Base-by-base conservation (phyloP, 1,284 basidiomycete genomes). In the Apiotrichum veenhuisii region DNA sequence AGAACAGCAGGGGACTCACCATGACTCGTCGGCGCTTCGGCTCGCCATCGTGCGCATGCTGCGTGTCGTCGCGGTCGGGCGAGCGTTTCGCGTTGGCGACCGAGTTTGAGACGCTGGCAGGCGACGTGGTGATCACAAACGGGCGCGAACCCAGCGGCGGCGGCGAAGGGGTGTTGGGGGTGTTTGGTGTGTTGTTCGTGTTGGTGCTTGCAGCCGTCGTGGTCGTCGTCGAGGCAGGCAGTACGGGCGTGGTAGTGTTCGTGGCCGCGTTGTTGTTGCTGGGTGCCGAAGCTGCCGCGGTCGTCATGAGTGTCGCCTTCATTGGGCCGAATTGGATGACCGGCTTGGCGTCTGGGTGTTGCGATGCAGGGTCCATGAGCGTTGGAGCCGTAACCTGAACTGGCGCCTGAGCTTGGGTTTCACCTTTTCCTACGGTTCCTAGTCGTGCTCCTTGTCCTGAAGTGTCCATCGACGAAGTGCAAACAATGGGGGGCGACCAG, bases 1-100 rank as follows among this genome's bases (percentile, higher is more conserved):
- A 12, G 25, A 7, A 8, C 10, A n/a, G 23, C 18, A 30, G 18
- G 26, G 12, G 23, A 50, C 38, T 7, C n/a, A 50, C 49, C 26
- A 27, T n/a, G 11, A 50, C 38, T 10, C 49, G 23, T 5, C 49
- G 23, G 26, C 49, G 49, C 38, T 50, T 50, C 25, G 49, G 49
- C 49, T 50, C 49, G 25, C n/a, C 49, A 36, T 27, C 38, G n/a
- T n/a, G 14, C 7, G 37, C 49, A 36, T 27, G 26, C 10, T n/a
- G 14, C 7, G 37, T 9, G 23, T 50, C 49, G 26, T 40, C 49
- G 5, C 49, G 23, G 12, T 40, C 36, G 8, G 47, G 47, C 10
- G 37, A 20, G 18, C 25, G 26, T 9, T 26, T 50, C 10, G 40
- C 11, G 8, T 18, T n/a, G 10, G 40, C 18, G 18, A n/a, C 40